Base-by-base conservation (phyloP, 345 rosid genomes). In the Ceriops decandra region DNA sequence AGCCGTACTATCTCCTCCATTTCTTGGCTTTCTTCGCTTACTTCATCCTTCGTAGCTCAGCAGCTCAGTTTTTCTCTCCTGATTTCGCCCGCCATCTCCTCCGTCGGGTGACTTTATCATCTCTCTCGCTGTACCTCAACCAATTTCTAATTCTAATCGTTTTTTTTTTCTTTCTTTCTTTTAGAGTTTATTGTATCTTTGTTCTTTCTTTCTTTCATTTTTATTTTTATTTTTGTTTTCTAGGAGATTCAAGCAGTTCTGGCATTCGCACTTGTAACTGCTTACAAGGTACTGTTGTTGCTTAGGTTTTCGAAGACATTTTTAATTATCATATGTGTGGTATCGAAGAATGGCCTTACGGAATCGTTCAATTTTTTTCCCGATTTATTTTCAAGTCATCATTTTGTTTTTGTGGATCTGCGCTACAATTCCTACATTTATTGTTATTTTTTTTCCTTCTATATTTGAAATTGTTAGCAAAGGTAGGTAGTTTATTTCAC, bases 181-280 rank as follows among this genome's bases (percentile, higher is more conserved):
- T 17, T 24, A 5, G 15, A 38, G 28, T 19, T 24, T 20, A 26
- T 51, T 9, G 20, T 38, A 0, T 21, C 24, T 22, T 16, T 31
- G 10, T 5, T 42, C 1, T 42, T 42, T 56, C 59, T 56, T 56
- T 26, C 32, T 53, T 53, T 15, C 22, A 2, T 24, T 61, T 33
- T 57, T 3, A 2, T 16, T 57, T 3, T 4, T 16, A 52, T 35
- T 70, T 62, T 70, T 52, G 7, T 52, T 60, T 73, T 82, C 66
- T 81, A 92, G 93, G 98, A 90, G 84, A 77, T 93, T 82, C 98
- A 89, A 84, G 97, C 92, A 30, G 60, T 86, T 72, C 75, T 93
- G 46, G 87, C 89, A 5, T 85, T 88, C 51, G 69, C 83, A 6
- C 64, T 79, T 72, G 74, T 90, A 64, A 68, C 84, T 51, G 82